Percentiles rank a stretch among this genome's conserved stretches.
Evolutionary conservation across 805 yeast genomes (phyloP).

Genomic region (Starmerella kuoi): DNA sequence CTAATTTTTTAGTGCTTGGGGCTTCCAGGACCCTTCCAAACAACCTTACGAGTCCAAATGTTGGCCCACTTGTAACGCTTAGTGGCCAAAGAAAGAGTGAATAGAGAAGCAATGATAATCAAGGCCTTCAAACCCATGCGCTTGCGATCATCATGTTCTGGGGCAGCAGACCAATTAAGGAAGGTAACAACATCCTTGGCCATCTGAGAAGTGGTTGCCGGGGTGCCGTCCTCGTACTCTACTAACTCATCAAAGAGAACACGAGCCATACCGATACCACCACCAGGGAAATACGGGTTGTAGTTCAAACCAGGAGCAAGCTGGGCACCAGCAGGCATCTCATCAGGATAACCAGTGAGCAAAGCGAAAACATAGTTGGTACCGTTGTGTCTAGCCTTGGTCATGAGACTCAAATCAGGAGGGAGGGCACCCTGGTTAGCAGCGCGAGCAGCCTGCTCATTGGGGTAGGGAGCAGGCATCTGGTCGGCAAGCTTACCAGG

Average conservation of each 20-base stretch:
- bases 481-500: constrained; percentile 95
- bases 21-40: constrained; percentile 33
- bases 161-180: constrained; percentile 97
- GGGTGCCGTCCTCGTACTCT: constrained; percentile 98
- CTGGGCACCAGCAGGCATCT: constrained; percentile 92
- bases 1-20: constrained; percentile 17
- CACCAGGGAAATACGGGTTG: constrained; percentile 99
- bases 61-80: constrained; percentile 98
- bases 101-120: constrained; percentile 63
- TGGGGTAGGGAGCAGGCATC: constrained; percentile 89
- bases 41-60: constrained; percentile 86
- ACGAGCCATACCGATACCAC: constrained; percentile 98
- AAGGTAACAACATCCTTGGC: constrained; percentile 95
- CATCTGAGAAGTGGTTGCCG: constrained; percentile 97
- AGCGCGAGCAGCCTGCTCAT: constrained; percentile 99
- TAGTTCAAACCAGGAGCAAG: constrained; percentile 92
- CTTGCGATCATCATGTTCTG: constrained; percentile 97
- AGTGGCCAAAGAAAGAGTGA: constrained; percentile 74
- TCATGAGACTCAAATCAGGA: constrained; percentile 92
- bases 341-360: constrained; percentile 97
- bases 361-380: constrained; percentile 88
- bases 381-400: constrained; percentile 98
- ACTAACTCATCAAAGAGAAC: constrained; percentile 94
- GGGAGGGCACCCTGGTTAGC: constrained; percentile 99
- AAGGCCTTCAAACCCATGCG: constrained; percentile 90